Conservation (phyloP, 2,329 filamentous ascomycete genomes). For the Phymatotrichopsis omnivora region DNA sequence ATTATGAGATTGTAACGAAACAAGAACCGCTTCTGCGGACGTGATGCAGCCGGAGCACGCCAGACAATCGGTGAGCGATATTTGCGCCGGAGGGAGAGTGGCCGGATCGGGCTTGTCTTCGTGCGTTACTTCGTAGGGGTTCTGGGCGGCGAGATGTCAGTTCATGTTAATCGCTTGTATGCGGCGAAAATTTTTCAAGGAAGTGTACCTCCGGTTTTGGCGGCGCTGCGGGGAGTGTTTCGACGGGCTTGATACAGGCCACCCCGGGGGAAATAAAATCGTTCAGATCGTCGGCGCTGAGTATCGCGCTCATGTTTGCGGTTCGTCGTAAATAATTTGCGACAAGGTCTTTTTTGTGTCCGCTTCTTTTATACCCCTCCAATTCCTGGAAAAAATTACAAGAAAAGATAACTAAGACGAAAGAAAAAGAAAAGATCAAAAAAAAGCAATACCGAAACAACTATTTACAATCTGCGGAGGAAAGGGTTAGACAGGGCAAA, state of each 20-base stretch:
- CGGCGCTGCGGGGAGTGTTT: constrained; percentile 65
- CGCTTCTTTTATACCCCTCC: too few species aligned
- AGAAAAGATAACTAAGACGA: too few species aligned
- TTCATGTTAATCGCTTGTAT: constrained; percentile 8
- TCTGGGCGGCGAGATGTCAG: constrained; percentile 35
- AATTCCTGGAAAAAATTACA: too few species aligned
- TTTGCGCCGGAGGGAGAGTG: constrained; percentile 65
- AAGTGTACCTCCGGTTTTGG: constrained; percentile 30
- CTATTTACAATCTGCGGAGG: too few species aligned
- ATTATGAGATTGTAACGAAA: constrained; percentile 84
- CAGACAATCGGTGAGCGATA: constrained; percentile 92
- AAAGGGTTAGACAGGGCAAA: too few species aligned
- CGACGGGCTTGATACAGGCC: constrained; percentile 94
- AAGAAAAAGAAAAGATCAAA: too few species aligned
- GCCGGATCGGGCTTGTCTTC: constrained; percentile 61
- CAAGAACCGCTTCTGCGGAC: constrained; percentile 91
- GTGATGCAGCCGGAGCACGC: constrained; percentile 97
- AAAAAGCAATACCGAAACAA: too few species aligned
- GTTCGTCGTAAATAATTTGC: too few species aligned
- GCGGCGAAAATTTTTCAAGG: constrained; percentile 36
- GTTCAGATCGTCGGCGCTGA: constrained; percentile 93
- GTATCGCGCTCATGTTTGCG: constrained; percentile 79
- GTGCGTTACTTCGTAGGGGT: constrained; percentile 77
- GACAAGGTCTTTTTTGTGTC: too few species aligned
- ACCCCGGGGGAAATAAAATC: constrained; percentile 98